Conservation (phyloP, 352 stramenopile genomes). For the Globisporangium heterothallicum region DNA sequence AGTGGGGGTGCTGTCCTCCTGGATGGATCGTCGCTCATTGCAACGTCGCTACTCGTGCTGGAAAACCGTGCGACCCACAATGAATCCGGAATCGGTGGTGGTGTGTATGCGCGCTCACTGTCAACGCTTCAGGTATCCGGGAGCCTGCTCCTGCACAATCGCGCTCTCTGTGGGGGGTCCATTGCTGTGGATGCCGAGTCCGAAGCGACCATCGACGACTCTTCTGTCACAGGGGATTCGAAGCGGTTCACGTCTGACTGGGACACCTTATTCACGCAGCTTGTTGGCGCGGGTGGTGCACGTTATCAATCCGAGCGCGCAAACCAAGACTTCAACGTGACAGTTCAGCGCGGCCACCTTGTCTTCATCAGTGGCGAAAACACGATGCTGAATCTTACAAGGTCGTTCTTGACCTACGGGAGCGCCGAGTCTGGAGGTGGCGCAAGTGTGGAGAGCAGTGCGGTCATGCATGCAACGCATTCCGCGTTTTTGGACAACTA, state of each 20-base stretch:
- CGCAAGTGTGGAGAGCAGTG: conserved; percentile 23
- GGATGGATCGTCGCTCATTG: not conserved
- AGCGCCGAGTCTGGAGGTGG: conserved; percentile 42
- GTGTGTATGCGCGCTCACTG: conserved; percentile 12
- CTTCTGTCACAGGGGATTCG: conserved; percentile 20
- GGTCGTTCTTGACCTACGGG: conserved; percentile 27
- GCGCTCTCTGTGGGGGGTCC: conserved; percentile 21
- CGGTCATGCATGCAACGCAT: conserved; percentile 16
- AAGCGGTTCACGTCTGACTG: conserved; percentile 14
- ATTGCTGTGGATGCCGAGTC: conserved; percentile 21
- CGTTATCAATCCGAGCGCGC: conserved; percentile 14
- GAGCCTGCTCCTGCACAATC: conserved; percentile 32
- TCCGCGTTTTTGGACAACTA: conserved; percentile 32
- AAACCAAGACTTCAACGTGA: conserved; percentile 5
- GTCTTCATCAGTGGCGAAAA: conserved; percentile 25
- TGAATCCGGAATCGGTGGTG: conserved; percentile 24
- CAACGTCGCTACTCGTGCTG: conserved; percentile 16
- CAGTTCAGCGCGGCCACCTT: conserved; percentile 22
- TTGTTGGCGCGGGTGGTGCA: conserved; percentile 10
- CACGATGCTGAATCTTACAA: conserved; percentile 16
- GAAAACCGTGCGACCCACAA: conserved; percentile 24
- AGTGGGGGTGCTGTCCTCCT: conserved; percentile 26
- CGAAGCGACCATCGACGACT: conserved; percentile 10
- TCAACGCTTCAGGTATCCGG: conserved; percentile 10
- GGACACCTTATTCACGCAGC: conserved; percentile 15